Evolutionary conservation across 805 yeast genomes (phyloP).

Genomic region (Candida ascalaphidarum): DNA sequence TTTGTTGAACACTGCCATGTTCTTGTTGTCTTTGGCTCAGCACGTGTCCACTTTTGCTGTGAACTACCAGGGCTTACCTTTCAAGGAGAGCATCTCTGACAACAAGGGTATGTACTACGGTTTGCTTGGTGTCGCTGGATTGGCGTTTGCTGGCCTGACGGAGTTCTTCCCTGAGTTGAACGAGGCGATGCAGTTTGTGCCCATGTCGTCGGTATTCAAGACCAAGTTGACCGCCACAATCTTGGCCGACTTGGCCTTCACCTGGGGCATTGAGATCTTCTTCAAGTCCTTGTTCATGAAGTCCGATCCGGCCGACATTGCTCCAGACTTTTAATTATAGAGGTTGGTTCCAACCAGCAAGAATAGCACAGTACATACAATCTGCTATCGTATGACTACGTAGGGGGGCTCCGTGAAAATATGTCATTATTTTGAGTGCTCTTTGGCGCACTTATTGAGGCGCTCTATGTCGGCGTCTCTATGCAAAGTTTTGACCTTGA

Average conservation of each 20-base stretch:
- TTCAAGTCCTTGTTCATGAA: constrained; percentile 85
- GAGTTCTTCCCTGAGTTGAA: constrained; percentile 93
- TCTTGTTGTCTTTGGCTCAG: constrained; percentile 87
- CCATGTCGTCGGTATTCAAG: constrained; percentile 71
- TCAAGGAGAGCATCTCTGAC: constrained; percentile 81
- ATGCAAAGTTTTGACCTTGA: constrained; percentile 16
- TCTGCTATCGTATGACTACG: too few species aligned
- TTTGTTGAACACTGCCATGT: constrained; percentile 90
- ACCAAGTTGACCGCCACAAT: constrained; percentile 65
- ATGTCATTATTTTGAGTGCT: too few species aligned
- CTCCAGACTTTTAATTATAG: too few species aligned
- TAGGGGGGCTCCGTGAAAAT: too few species aligned
- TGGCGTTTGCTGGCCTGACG: constrained; percentile 87
- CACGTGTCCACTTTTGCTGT: constrained; percentile 97
- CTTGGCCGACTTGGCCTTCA: constrained; percentile 64
- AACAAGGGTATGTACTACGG: constrained; percentile 98
- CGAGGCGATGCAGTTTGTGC: constrained; percentile 85
- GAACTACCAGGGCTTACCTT: constrained; percentile 95
- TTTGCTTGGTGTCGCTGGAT: constrained; percentile 77
- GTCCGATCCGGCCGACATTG: constrained; percentile 87
- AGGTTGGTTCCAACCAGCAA: too few species aligned
- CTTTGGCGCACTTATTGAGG: too few species aligned
- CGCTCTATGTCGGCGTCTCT: constrained; percentile 23
- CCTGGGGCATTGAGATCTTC: constrained; percentile 72
- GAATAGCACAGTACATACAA: too few species aligned